Conservation (phyloP, 306 rosid species). For the Vicia faba region DNA sequence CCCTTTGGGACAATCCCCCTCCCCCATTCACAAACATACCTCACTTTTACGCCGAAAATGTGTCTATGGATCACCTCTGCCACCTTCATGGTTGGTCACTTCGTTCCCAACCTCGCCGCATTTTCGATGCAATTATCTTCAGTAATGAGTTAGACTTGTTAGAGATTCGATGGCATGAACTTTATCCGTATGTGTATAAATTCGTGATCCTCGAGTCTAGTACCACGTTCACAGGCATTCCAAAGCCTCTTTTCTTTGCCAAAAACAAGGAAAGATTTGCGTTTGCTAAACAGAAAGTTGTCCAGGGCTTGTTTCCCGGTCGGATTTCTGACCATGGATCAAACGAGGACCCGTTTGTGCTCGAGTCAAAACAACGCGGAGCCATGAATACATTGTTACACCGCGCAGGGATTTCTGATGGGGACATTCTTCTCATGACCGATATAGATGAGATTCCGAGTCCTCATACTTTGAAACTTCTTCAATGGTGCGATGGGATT, state of each 20-base stretch:
- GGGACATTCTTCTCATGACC: conserved; percentile 74
- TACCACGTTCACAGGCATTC: conserved; percentile 85
- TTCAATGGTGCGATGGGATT: conserved; percentile 90
- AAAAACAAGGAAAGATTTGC: conserved; percentile 52
- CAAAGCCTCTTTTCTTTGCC: conserved; percentile 65
- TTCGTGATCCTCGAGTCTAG: conserved; percentile 80
- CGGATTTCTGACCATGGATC: conserved; percentile 46
- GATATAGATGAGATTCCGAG: conserved; percentile 94
- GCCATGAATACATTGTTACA: conserved; percentile 66
- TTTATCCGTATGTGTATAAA: conserved; percentile 68
- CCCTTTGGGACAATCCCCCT: conserved; percentile 89
- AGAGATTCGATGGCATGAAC: conserved; percentile 87
- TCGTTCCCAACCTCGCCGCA: conserved; percentile 65
- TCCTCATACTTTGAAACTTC: conserved; percentile 68
- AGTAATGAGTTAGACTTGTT: conserved; percentile 88
- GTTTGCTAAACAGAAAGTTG: conserved; percentile 63
- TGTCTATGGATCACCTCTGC: conserved; percentile 78
- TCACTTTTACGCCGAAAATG: conserved; percentile 91
- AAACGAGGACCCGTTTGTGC: conserved; percentile 60
- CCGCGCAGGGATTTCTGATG: conserved; percentile 64
- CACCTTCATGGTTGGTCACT: conserved; percentile 83
- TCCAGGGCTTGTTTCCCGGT: conserved; percentile 55
- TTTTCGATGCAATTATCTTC: conserved; percentile 80
- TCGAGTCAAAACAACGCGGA: conserved; percentile 63
- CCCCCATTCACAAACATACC: conserved; percentile 60